phyloP scores from a whole-genome alignment of 1,284 basidiomycete species.

The Tylopilus orsonianus region DNA sequence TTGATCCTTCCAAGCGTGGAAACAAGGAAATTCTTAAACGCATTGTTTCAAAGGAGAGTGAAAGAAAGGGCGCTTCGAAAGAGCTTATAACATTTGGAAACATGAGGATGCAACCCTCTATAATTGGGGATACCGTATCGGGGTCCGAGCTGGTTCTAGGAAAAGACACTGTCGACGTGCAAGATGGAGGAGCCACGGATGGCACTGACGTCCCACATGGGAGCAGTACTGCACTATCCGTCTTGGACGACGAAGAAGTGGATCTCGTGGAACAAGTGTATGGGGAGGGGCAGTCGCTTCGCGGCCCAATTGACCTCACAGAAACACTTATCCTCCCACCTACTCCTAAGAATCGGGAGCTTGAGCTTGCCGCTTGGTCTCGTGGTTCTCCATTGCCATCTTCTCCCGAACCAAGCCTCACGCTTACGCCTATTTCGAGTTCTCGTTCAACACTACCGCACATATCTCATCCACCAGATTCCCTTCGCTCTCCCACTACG shows the following conservation, averaged over 20 bases:
- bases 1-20: slow-evolving; percentile 81
- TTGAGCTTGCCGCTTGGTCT: slow-evolving; percentile 85
- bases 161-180: slow-evolving; percentile 24
- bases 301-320: slow-evolving; percentile 69
- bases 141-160: slow-evolving; percentile 29
- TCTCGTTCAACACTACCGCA: slow-evolving; percentile 11
- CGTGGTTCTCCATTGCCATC: slow-evolving; percentile 55
- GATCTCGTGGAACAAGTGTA: slow-evolving; percentile 94
- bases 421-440: slow-evolving; percentile 12
- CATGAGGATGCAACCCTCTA: slow-evolving; percentile 27
- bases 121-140: slow-evolving; percentile 23
- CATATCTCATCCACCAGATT: slow-evolving; percentile 10
- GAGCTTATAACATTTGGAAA: slow-evolving; percentile 49
- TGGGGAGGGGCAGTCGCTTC: slow-evolving; percentile 72
- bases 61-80: slow-evolving; percentile 52
- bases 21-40: slow-evolving; percentile 88
- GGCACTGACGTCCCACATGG: slow-evolving; percentile 30
- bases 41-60: slow-evolving; percentile 74
- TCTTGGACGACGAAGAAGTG: slow-evolving; percentile 76
- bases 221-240: slow-evolving; percentile 19
- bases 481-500: slow-evolving; percentile 4
- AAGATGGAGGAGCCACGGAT: slow-evolving; percentile 18
- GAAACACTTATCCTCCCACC: slow-evolving; percentile 79
- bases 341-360: slow-evolving; percentile 84
- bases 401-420: slow-evolving; percentile 42